Conservation (phyloP, 441 rosid species). For the Codiaeum variegatum region DNA sequence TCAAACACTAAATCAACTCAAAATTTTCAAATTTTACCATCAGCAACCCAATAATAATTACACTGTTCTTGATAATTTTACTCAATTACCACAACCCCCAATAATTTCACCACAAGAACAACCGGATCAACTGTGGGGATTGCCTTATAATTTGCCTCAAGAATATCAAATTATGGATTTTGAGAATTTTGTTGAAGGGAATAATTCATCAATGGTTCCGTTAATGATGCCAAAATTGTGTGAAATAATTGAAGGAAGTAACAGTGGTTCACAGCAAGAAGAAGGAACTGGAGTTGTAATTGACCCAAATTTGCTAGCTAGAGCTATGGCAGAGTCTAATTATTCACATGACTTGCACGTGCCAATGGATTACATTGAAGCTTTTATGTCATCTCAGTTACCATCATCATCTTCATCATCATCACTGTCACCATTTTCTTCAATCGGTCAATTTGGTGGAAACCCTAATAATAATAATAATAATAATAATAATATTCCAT, state of each 20-base stretch:
- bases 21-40: slow-evolving; percentile 37
- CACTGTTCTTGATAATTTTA: slow-evolving; percentile 16
- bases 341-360: slow-evolving; percentile 29
- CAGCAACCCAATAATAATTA: slow-evolving; percentile 1
- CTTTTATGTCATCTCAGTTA: slow-evolving; percentile 39
- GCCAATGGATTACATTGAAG: slow-evolving; percentile 51
- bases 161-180: slow-evolving; percentile 30
- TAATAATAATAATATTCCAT: slow-evolving; percentile 27
- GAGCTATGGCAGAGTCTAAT: slow-evolving; percentile 20
- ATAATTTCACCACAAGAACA: slow-evolving; percentile 18
- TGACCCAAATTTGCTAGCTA: slow-evolving; percentile 32
- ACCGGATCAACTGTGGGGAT: slow-evolving; percentile 41
- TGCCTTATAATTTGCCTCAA: slow-evolving; percentile 35
- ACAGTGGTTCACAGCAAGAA: slow-evolving; percentile 14
- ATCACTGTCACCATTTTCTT: slow-evolving; percentile 34
- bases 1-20: slow-evolving; percentile 39
- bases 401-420: slow-evolving; percentile 39
- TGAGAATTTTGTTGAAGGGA: slow-evolving; percentile 15
- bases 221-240: slow-evolving; percentile 49
- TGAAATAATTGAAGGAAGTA: slow-evolving; percentile 47
- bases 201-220: slow-evolving; percentile 22
- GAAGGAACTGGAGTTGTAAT: slow-evolving; percentile 14
- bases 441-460: slow-evolving; percentile 44
- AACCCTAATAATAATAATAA: slow-evolving; percentile 45
- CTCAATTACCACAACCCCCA: slow-evolving; percentile 20